Evolutionary conservation across 2,329 filamentous ascomycete genomes (phyloP).

Genomic region (Apiospora marii): DNA sequence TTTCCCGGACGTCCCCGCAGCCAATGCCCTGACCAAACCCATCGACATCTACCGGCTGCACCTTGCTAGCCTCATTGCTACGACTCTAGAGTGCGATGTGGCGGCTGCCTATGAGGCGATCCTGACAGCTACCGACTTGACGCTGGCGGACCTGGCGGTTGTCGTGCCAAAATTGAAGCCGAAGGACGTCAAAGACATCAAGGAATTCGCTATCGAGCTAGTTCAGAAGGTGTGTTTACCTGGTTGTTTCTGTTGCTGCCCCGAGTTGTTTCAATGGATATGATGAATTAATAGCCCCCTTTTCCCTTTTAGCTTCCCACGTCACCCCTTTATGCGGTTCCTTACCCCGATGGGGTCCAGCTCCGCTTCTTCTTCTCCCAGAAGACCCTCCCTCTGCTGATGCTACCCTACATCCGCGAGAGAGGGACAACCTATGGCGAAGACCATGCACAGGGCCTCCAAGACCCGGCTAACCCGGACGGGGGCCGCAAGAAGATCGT

Average conservation of each 20-base stretch:
- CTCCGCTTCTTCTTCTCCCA: constrained; percentile 73
- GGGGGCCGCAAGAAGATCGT: constrained; percentile 55
- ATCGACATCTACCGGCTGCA: constrained; percentile 43
- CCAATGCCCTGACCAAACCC: constrained; percentile 35
- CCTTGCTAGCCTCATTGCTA: constrained; percentile 36
- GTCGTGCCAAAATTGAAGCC: constrained; percentile 42
- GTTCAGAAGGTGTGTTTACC: constrained; percentile 30
- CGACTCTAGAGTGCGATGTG: constrained; percentile 33
- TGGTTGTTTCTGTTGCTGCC: neutral
- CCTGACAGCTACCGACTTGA: constrained; percentile 35
- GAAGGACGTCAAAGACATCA: constrained; percentile 29
- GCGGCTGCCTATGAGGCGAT: constrained; percentile 41
- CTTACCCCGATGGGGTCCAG: constrained; percentile 63
- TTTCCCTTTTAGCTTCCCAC: constrained; percentile 55
- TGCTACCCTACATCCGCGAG: constrained; percentile 67
- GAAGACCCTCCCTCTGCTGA: constrained; percentile 59
- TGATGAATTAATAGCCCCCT: neutral
- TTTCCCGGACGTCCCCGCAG: constrained; percentile 23
- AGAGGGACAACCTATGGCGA: constrained; percentile 65
- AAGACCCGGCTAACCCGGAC: constrained; percentile 23
- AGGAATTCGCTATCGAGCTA: constrained; percentile 32
- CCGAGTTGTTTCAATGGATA: no score
- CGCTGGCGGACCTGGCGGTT: constrained; percentile 42
- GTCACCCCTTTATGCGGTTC: constrained; percentile 64
- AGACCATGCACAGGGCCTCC: constrained; percentile 54